Evolutionary conservation across 208 protist genomes (phyloP), one percentile per base, ranked within the genome.

Genomic region (Leishmania major): DNA sequence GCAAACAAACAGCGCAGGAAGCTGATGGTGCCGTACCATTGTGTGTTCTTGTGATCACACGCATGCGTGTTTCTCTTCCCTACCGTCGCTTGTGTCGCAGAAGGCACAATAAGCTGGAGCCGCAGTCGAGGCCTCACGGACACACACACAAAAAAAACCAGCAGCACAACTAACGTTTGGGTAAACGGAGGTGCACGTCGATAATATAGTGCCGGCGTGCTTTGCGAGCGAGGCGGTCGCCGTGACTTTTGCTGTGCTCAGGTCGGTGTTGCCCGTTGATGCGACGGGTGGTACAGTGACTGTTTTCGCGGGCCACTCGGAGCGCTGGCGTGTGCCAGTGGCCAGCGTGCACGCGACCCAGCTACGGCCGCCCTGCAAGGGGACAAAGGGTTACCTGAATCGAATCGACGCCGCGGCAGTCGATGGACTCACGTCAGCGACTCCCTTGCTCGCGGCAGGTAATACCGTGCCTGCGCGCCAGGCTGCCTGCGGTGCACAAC

Each of bases 221-320:
- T 84, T 72, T 71, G 17, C 62, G 28, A 73, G 75, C 49, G 57
- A 43, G 8, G 69, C 70, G 59, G 6, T 31, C 51, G 57, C 49
- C 3, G 55, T 43, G 35, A 11, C 49, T 22, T 60, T 35, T 43
- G 64, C 71, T 2, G 60, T 78, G 3, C 22, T 81, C 35, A 47
- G 81, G 81, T 70, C 78, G 19, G 67, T 81, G 55, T 59, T 78
- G 60, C 40, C 55, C 22, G 37, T 74, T 35, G 77, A 81, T 67
- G 75, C 37, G 22, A 74, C 77, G 13, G 55, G 22, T 51, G 43
- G 55, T 25, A n/a, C 71, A 10, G 53, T 66, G 17, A 78, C 77
- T 6, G 81, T 75, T 40, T 81, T 74, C n/a, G 59, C 75, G 4
- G 77, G 60, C 11, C 64, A 70, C 59, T 28, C 37, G 19, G 37